Conservation (phyloP, 169 alveolate species). For the Perkinsus chesapeaki region DNA sequence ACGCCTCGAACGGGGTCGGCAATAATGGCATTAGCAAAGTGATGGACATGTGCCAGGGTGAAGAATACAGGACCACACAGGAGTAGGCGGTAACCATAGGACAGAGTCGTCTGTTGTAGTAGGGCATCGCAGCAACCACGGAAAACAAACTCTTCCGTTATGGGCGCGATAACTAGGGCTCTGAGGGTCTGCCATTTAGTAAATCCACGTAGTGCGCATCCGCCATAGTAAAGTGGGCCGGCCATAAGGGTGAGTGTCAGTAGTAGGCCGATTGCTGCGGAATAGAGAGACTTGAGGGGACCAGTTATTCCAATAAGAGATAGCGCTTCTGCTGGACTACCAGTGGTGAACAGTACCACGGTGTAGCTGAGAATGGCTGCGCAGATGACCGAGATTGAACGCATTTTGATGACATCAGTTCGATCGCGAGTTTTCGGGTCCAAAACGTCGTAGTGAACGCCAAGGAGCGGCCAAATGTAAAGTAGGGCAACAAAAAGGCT, state of each 20-base stretch:
- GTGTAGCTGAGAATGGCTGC: neutral
- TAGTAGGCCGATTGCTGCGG: neutral
- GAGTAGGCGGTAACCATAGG: neutral
- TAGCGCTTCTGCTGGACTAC: too few species aligned
- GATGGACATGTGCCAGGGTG: neutral
- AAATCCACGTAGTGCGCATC: neutral
- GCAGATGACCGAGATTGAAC: neutral
- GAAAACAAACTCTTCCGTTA: neutral
- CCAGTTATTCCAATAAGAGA: neutral
- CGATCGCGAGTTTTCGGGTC: neutral
- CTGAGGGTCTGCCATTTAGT: neutral
- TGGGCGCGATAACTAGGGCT: neutral
- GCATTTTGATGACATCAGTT: neutral
- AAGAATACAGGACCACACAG: neutral
- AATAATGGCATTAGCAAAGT: neutral
- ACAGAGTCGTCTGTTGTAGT: neutral
- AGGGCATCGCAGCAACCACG: neutral
- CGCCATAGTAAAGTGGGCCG: neutral
- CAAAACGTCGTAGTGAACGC: neutral
- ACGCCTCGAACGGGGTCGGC: neutral
- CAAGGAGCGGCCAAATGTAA: neutral
- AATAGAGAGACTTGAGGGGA: neutral
- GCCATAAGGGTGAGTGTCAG: neutral
- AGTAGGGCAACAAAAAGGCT: neutral
- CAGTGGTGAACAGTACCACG: neutral